Percentiles rank a stretch among this genome's conserved stretches.
These are phyloP conservation scores for Coelastrella sp. DNA, from an alignment of 139 green algal genomes.

Conservation along the genomic window DNA sequence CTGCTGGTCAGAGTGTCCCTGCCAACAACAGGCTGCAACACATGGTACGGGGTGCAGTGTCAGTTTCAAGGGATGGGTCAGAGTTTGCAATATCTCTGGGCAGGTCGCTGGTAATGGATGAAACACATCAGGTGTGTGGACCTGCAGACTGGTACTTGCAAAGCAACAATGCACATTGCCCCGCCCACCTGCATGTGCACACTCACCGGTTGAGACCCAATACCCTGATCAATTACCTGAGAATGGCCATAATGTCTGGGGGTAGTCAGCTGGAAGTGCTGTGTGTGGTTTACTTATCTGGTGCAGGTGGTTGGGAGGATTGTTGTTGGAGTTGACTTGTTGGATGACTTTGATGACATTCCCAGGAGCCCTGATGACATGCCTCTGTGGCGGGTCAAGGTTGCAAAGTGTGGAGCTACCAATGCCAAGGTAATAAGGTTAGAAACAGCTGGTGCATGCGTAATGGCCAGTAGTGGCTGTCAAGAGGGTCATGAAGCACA, in stretches of 20 bases:
- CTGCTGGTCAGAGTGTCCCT: conserved; percentile 53
- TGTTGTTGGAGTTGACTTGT: conserved; percentile 56
- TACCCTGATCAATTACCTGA: too few relatives aligned
- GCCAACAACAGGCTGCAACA: conserved; percentile 56
- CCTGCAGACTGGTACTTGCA: neutral
- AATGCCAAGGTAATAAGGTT: neutral
- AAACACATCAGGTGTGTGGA: conserved; percentile 67
- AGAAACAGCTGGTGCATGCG: neutral
- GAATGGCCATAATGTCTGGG: too few relatives aligned
- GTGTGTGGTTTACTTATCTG: neutral
- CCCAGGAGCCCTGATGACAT: conserved; percentile 58
- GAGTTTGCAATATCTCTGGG: conserved; percentile 70
- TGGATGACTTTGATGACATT: conserved; percentile 60
- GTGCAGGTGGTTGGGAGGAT: conserved; percentile 75
- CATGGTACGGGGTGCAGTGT: conserved; percentile 60
- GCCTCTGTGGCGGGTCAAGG: conserved; percentile 49
- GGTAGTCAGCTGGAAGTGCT: neutral
- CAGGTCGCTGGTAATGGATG: conserved; percentile 64
- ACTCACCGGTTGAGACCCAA: too few relatives aligned
- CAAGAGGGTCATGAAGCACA: too few relatives aligned
- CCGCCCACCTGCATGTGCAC: too few relatives aligned
- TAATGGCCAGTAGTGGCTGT: too few relatives aligned
- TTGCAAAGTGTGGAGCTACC: conserved; percentile 24
- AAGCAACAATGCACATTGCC: neutral
- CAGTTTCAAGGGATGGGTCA: conserved; percentile 60